Evolutionary conservation across 108 stramenopile genomes (phyloP), one percentile per base, ranked within the genome.

Genomic region (Conticribra guillardii): DNA sequence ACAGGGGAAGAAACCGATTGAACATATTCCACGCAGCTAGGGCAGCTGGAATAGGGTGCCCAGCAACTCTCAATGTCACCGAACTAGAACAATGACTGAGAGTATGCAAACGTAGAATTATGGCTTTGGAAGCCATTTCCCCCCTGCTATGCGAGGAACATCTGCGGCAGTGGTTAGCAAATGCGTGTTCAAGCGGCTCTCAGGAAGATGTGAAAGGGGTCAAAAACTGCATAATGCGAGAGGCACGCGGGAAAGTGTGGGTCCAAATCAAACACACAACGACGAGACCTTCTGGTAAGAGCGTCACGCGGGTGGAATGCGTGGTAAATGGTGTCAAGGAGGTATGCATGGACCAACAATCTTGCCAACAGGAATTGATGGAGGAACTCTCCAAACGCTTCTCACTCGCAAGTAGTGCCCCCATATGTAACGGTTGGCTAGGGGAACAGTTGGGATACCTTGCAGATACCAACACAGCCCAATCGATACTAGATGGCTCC

Each of bases 391-490:
- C 5, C 8, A 41, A 5, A 9, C 37, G 37, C 11, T 41, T 41
- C 37, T 11, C 5, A 41, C 37, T 41, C 11, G 63, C 63, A 11
- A n/a, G 29, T 1, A 41, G 34, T 14, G 22, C 28, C 16, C 49
- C 63, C 11, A 16, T 64, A 1, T 64, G 49, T 32, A 16, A 29
- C 7, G 49, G 30, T 23, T 4, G 28, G 3, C 49, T 64, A 31
- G 48, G 48, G 16, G 29, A 50, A 19, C 15, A 53, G 44, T 22
- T 71, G 17, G 70, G 60, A 0, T 71, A 61, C 41, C 23, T 71
- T 15, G 17, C 60, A 5, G 26, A 71, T 23, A 62, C 60, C 4
- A 30, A 30, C 4, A 15, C 51, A 9, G 69, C 49, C 5, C 22
- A 18, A 21, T 18, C 17, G n/a, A 47, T 69, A 14, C 28, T 69